These are phyloP conservation scores for Anisodus tanguticus DNA, from an alignment of 257 asterid genomes.

Conservation along the genomic window DNA sequence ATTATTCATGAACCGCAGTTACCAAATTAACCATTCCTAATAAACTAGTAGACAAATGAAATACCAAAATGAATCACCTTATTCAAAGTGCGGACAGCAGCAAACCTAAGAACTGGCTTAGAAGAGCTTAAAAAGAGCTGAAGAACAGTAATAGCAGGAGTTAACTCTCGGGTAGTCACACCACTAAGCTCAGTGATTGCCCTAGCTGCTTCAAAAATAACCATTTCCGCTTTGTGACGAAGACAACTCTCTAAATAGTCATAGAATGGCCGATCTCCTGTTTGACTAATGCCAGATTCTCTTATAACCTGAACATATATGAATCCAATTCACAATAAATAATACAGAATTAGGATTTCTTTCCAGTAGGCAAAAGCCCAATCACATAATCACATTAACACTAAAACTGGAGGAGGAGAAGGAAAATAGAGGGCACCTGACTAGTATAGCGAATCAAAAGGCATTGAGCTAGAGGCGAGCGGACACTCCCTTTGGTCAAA, in stretches of 20 bases:
- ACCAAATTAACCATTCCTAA: slow-evolving; percentile 16
- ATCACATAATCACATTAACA: background rate
- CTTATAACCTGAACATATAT: slow-evolving; percentile 68
- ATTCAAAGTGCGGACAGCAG: slow-evolving; percentile 94
- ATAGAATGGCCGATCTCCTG: slow-evolving; percentile 91
- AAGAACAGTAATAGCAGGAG: slow-evolving; percentile 89
- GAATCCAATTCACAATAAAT: slow-evolving; percentile 31
- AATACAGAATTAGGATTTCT: background rate
- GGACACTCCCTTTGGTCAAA: slow-evolving; percentile 88
- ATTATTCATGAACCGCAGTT: slow-evolving; percentile 5
- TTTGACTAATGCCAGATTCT: slow-evolving; percentile 70
- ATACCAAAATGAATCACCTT: slow-evolving; percentile 58
- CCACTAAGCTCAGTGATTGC: slow-evolving; percentile 88
- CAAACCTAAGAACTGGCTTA: slow-evolving; percentile 93
- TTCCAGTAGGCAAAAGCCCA: slow-evolving; percentile 1
- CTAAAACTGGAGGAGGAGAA: background rate
- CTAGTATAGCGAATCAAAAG: slow-evolving; percentile 91
- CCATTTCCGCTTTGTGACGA: slow-evolving; percentile 98
- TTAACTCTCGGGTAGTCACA: slow-evolving; percentile 84
- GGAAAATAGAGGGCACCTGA: slow-evolving; percentile 57
- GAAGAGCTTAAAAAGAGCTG: slow-evolving; percentile 93
- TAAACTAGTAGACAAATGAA: background rate
- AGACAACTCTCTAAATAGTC: slow-evolving; percentile 94
- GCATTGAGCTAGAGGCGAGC: slow-evolving; percentile 95
- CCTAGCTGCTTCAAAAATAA: slow-evolving; percentile 94